Evolutionary conservation across 2,329 filamentous ascomycete species (phyloP).

Genomic region (Parastagonospora nodorum): DNA sequence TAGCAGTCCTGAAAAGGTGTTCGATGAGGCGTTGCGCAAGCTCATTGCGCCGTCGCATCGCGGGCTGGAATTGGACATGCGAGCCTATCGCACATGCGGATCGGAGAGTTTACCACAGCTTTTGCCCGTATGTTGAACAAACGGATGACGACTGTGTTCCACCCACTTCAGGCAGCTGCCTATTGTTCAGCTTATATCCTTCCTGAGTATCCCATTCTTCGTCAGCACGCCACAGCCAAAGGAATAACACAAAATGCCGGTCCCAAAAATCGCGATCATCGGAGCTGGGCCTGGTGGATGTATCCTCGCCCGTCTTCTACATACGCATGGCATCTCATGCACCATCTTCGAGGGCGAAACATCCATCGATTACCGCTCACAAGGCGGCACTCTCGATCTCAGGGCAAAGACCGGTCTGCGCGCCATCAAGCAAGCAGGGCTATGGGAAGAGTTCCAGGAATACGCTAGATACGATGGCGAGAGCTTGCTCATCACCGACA

Average conservation of each 20-base stretch:
- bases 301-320: conserved; percentile 59
- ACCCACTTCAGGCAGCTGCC: no score
- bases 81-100: not conserved
- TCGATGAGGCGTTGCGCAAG: not conserved
- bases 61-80: not conserved
- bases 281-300: conserved; percentile 53
- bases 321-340: conserved; percentile 50
- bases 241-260: not conserved
- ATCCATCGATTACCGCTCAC: conserved; percentile 32
- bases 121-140: not conserved
- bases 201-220: not conserved
- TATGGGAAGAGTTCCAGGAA: conserved; percentile 56
- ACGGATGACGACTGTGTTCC: not conserved
- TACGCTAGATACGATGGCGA: conserved; percentile 51
- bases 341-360: conserved; percentile 55
- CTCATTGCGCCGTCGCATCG: not conserved
- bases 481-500: conserved; percentile 49
- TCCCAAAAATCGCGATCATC: conserved; percentile 44
- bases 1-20: not conserved
- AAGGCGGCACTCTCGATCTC: conserved; percentile 58
- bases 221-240: not conserved
- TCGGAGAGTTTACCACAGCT: not conserved
- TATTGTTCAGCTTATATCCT: not conserved
- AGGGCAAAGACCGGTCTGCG: conserved; percentile 57
- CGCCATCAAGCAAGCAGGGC: conserved; percentile 55